These are phyloP conservation scores for Chamaecrista fasciculata DNA, from an alignment of 306 rosid species.

Conservation along the genomic window DNA sequence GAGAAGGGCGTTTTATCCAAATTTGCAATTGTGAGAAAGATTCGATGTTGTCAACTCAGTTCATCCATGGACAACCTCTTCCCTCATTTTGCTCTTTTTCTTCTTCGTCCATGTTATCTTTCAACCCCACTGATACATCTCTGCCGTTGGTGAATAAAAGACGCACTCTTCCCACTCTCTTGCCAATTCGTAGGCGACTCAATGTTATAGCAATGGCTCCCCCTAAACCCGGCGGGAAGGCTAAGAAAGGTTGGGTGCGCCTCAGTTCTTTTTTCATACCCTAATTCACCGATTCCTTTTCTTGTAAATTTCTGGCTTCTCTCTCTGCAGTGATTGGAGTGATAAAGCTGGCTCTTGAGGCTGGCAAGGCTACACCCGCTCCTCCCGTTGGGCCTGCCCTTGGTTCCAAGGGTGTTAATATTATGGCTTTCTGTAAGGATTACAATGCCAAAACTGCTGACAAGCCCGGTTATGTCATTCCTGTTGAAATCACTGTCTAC, in stretches of 20 bases:
- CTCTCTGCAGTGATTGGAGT: conserved; percentile 67
- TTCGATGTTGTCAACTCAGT: conserved; percentile 63
- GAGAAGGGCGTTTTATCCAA: conserved; percentile 5
- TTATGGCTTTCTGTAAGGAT: conserved; percentile 97
- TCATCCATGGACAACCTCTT: conserved; percentile 21
- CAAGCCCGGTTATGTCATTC: conserved; percentile 92
- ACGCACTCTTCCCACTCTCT: conserved; percentile 16
- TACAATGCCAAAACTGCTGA: conserved; percentile 95
- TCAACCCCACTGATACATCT: conserved; percentile 30
- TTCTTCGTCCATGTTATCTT: conserved; percentile 58
- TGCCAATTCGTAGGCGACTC: conserved; percentile 50
- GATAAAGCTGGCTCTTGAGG: conserved; percentile 94
- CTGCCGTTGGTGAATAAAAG: conserved; percentile 14
- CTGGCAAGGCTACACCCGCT: conserved; percentile 99
- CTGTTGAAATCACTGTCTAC: conserved; percentile 93
- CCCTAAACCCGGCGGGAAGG: conserved; percentile 85
- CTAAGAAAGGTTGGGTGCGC: conserved; percentile 80
- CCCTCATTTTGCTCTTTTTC: conserved; percentile 32
- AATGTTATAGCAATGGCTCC: conserved; percentile 87
- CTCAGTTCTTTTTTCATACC: not conserved
- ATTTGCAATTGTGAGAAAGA: not conserved
- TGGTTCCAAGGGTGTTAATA: conserved; percentile 96
- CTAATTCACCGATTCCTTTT: not conserved
- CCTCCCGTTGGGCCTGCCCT: conserved; percentile 99
- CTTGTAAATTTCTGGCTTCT: not conserved